phyloP scores from a whole-genome alignment of 768 basidiomycete species.

The Boletellus ananas region DNA sequence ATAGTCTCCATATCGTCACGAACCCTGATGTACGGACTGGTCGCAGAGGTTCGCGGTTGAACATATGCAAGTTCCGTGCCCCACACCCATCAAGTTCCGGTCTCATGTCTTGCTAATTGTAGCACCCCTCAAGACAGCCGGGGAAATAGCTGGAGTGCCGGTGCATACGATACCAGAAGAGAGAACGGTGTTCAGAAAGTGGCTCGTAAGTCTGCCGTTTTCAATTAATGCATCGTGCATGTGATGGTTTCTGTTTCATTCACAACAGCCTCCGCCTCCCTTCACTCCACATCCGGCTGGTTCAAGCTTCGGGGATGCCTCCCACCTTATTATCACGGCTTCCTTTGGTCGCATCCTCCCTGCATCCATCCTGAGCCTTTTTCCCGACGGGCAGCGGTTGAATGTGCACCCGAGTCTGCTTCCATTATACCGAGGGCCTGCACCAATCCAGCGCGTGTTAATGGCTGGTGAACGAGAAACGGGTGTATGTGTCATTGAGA shows the following conservation, averaged over 20 bases:
- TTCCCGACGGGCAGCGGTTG: constrained; percentile 55
- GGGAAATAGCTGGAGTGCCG: constrained; percentile 48
- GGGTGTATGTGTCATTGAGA: constrained; percentile 79
- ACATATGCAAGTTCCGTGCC: constrained; percentile 42
- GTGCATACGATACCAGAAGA: constrained; percentile 59
- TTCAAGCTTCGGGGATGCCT: constrained; percentile 23
- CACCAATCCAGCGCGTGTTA: constrained; percentile 84
- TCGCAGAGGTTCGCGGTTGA: constrained; percentile 53
- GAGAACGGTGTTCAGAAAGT: constrained; percentile 57
- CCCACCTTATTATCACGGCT: constrained; percentile 75
- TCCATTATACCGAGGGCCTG: constrained; percentile 84
- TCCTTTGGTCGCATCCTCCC: constrained; percentile 90
- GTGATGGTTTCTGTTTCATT: constrained; percentile 9
- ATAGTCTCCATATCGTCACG: constrained; percentile 61
- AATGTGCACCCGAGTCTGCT: constrained; percentile 91
- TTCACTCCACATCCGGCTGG: constrained; percentile 21
- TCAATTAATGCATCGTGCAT: background rate
- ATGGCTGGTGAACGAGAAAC: constrained; percentile 63
- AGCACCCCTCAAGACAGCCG: constrained; percentile 73
- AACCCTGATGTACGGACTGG: constrained; percentile 65
- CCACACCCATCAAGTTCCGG: too few relatives aligned
- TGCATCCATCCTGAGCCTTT: constrained; percentile 53
- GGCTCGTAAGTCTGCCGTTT: constrained; percentile 46
- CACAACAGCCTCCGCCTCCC: constrained; percentile 41
- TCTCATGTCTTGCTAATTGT: constrained; percentile 1